Evolutionary conservation across 2,329 filamentous ascomycete genomes (phyloP).

Genomic region (Aspergillus pseudoglaucus): DNA sequence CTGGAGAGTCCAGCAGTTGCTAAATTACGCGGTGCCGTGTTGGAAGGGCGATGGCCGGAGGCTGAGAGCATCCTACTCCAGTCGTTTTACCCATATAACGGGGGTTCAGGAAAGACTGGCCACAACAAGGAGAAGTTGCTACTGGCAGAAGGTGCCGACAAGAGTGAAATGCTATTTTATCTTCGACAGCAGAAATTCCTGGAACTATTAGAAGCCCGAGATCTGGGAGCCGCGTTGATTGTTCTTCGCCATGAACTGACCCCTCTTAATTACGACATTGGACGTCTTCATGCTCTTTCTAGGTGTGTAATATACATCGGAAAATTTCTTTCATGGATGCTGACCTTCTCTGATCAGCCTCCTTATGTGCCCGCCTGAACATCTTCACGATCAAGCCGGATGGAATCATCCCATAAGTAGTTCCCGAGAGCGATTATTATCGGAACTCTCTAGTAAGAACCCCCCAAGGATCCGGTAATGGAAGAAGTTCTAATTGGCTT

Average conservation of each 20-base stretch:
- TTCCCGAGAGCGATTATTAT: conserved; percentile 69
- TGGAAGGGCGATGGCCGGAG: conserved; percentile 72
- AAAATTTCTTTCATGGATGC: not conserved
- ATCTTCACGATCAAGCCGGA: conserved; percentile 66
- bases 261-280: conserved; percentile 71
- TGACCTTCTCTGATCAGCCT: conserved; percentile 47
- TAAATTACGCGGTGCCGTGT: conserved; percentile 73
- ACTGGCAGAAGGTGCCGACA: conserved; percentile 67
- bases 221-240: conserved; percentile 66
- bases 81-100: conserved; percentile 37
- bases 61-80: conserved; percentile 75
- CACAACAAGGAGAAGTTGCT: conserved; percentile 54
- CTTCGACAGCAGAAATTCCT: conserved; percentile 92
- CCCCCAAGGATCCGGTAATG: not conserved
- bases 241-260: conserved; percentile 86
- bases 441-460: conserved; percentile 70
- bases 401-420: conserved; percentile 78
- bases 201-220: conserved; percentile 72
- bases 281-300: conserved; percentile 73
- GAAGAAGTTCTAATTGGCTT: conserved; percentile 20
- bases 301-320: conserved; percentile 41
- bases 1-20: conserved; percentile 81
- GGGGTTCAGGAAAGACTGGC: conserved; percentile 21
- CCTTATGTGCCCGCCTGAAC: conserved; percentile 79
- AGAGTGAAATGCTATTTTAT: conserved; percentile 75